Evolutionary conservation across 805 yeast genomes (phyloP).

Genomic region (Tetrapisispora taiwanensis): DNA sequence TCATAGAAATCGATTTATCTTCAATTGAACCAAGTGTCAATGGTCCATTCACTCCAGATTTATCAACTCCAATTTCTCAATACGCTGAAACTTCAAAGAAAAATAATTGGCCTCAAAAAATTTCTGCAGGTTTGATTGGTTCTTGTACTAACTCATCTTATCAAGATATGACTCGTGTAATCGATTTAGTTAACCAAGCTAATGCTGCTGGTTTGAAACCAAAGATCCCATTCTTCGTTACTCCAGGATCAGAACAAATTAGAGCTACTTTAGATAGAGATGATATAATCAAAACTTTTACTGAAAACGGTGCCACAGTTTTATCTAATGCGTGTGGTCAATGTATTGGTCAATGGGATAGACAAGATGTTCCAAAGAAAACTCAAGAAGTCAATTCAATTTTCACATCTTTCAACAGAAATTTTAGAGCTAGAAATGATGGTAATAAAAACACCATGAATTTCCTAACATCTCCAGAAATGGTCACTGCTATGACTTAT

Average conservation of each 20-base stretch:
- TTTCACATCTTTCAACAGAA: constrained; percentile 95
- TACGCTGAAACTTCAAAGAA: constrained; percentile 60
- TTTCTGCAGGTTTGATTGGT: constrained; percentile 91
- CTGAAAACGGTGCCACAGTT: constrained; percentile 81
- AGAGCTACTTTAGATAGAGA: constrained; percentile 96
- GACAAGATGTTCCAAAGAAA: constrained; percentile 61
- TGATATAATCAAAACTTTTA: constrained; percentile 73
- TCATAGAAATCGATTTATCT: constrained; percentile 79
- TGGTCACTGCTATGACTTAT: constrained; percentile 94
- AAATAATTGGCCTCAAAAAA: constrained; percentile 77
- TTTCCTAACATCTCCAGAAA: constrained; percentile 96
- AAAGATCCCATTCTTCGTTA: constrained; percentile 83
- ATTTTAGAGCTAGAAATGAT: constrained; percentile 95
- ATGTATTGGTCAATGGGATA: constrained; percentile 99
- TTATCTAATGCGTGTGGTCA: constrained; percentile 99
- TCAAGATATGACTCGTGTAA: constrained; percentile 97
- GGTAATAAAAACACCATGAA: constrained; percentile 97
- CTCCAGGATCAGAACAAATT: constrained; percentile 97
- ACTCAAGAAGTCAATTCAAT: constrained; percentile 72
- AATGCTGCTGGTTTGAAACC: constrained; percentile 78
- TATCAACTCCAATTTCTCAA: constrained; percentile 83
- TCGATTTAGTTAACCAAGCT: constrained; percentile 82
- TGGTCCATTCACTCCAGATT: constrained; percentile 98
- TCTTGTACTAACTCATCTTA: constrained; percentile 97
- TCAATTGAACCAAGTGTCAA: constrained; percentile 89